Percentiles rank a stretch among this genome's conserved stretches.
Evolutionary conservation across 192 early-diverging fungal species (phyloP).

Genomic region (Funneliformis geosporum): DNA sequence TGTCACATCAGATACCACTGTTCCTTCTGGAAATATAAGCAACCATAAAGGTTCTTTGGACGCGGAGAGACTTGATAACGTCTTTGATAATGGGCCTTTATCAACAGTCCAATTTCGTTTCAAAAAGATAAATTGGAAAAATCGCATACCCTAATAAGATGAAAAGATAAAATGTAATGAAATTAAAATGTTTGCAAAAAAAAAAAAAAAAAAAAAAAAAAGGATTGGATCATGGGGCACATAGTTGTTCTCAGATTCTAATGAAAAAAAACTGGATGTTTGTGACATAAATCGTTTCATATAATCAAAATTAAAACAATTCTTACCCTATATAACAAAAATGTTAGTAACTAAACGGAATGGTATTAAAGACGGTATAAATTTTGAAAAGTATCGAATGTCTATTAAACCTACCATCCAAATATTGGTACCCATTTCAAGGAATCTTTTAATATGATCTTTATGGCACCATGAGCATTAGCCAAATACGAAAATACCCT

Average conservation of each 20-base stretch:
- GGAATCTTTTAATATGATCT: conserved; percentile 88
- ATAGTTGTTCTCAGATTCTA: no score
- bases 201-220: neutral
- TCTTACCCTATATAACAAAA: neutral
- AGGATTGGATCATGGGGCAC: no score
- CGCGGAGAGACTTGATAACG: conserved; percentile 56
- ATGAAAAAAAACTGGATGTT: no score
- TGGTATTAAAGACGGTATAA: neutral
- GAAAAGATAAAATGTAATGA: neutral
- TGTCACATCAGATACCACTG: conserved; percentile 79
- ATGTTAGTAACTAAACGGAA: neutral
- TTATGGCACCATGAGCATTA: conserved; percentile 76
- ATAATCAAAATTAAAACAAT: neutral
- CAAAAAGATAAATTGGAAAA: conserved; percentile 94
- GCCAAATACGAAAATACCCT: conserved; percentile 62
- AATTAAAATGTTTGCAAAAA: neutral
- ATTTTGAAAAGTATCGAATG: no score
- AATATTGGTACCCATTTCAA: conserved; percentile 85
- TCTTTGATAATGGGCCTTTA: conserved; percentile 59
- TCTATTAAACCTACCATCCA: conserved; percentile 65
- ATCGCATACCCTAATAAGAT: conserved; percentile 69
- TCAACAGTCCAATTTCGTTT: conserved; percentile 85
- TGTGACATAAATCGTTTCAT: no score
- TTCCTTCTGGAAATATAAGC: conserved; percentile 96
- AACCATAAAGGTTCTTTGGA: conserved; percentile 81